Base-by-base conservation (phyloP, 106 monocot species). In the Agapanthus africanus region DNA sequence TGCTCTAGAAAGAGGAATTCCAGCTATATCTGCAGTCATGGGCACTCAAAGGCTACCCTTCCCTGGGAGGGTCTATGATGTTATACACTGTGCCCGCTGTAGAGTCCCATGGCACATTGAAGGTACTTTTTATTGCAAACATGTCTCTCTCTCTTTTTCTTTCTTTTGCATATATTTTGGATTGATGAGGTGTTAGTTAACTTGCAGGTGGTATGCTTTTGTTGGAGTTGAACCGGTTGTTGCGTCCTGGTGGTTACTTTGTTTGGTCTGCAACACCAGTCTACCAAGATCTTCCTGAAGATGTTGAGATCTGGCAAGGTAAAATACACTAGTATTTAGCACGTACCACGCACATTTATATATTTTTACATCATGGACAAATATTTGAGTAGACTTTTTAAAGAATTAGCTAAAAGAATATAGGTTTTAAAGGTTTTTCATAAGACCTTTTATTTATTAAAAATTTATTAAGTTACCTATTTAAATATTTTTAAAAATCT, bases 181-280 rank as follows among this genome's bases (percentile, higher is more conserved):
- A 41, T 66, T 40, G 8, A 4, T 66, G 21, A 66, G 11, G 27
- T 38, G 67, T 59, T 76, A 65, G 61, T 59, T 76, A 65, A 31
- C 25, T 36, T 78, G 47, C 71, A 93, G 93, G 87, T 69, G 94
- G 94, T 15, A 88, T 59, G 78, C 90, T 94, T 66, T 81, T 94
- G 69, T 73, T 94, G 78, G 94, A 94, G 75, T 62, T 94, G 51
- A 90, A 94, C 66, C 77, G 94, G 22, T 69, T 94, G 79, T 64
- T 94, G 56, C 84, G 94, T 2, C 90, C 94, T 47, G 88, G 90
- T 75, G 94, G 94, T 31, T 83, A 87, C 67, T 94, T 94, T 75
- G 79, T 94, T 22, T 94, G 94, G 94, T 94, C 94, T 71, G 94
- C 94, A 22, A 94, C 94, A 65, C 94, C 94, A 28, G 83, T 94